Base-by-base conservation (phyloP, 2,329 filamentous ascomycete species). In the Shiraia sp. region DNA sequence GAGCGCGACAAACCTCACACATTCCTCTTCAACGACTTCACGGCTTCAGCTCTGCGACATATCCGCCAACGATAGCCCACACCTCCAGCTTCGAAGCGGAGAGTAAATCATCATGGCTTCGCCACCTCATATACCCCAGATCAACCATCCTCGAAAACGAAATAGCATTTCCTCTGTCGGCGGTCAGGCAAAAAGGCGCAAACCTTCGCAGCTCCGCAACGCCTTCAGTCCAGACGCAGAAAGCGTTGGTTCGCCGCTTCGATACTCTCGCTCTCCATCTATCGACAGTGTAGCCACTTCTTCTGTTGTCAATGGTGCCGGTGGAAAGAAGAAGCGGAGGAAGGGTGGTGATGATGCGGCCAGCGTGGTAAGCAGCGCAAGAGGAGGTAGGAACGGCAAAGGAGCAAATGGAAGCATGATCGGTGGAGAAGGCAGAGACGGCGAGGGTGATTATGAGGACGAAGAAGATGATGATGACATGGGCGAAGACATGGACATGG, bases 121-220 rank as follows among this genome's bases (percentile, higher is more conserved):
- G 72, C 64, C 76, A 74, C 68, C 85, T 75, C 55, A 75, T 74
- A 39, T 75, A 74, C 25, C 77, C 26, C 66, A 76, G 10, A 72
- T 76, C 46, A 72, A 78, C 12, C 79, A 80, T 16, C 70, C 71
- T 59, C 87, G 85, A 69, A 88, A 86, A 65, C 83, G 85, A 49
- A 75, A 78, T 32, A 77, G 79, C 14, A 71, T 85, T 48, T 74
- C 76, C 8, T 75, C 75, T 25, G 72, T 75, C 32, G 47, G 49
- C 33, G 51, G 54, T 65, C 37, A 40, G 12, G 73, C 12, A 25
- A 89, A 89, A 64, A 83, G 85, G 32, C 85, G 87, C 61, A 91
- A 91, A 63, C 78, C 83, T 5, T 89, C 85, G 10, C 79, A 83
- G 3, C 80, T 93, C 2, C 86, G 88, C 27, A 91, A 89, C 4